phyloP scores from a whole-genome alignment of 495 filamentous ascomycete genomes.

The Aspergillus leporis region DNA sequence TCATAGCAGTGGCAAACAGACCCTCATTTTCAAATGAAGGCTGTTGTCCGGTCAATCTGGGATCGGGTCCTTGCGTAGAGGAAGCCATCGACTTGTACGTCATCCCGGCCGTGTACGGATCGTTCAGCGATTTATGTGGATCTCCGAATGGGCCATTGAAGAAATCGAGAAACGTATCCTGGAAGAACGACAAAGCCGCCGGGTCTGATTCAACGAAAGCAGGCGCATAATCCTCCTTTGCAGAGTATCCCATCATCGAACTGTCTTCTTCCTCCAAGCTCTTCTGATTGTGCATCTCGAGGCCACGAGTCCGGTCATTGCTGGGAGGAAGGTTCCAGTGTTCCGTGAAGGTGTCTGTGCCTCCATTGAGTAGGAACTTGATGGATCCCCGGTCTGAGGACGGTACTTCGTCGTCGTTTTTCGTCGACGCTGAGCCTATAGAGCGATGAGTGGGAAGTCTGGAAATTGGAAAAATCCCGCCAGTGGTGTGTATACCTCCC shows the following conservation, averaged over 20 bases:
- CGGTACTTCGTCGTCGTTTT: conserved; percentile 27
- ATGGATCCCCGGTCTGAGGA: conserved; percentile 48
- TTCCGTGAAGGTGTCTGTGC: conserved; percentile 48
- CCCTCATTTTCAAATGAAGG: conserved; percentile 36
- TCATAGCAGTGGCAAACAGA: conserved; percentile 37
- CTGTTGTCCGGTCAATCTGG: conserved; percentile 20
- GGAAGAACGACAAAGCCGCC: conserved; percentile 33
- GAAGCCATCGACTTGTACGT: conserved; percentile 19
- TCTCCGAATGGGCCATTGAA: conserved; percentile 45
- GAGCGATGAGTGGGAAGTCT: conserved; percentile 12
- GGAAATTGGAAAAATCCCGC: not conserved
- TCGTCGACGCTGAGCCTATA: conserved; percentile 23
- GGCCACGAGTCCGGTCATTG: conserved; percentile 37
- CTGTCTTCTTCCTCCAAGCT: conserved; percentile 25
- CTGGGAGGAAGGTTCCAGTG: conserved; percentile 43
- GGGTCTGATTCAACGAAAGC: conserved; percentile 30
- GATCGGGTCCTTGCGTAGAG: conserved; percentile 20
- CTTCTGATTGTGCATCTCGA: conserved; percentile 35
- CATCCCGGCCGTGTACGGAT: conserved; percentile 23
- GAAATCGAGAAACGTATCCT: conserved; percentile 43
- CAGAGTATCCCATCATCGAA: conserved; percentile 20
- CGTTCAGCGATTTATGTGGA: conserved; percentile 24
- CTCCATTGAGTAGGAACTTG: conserved; percentile 49
- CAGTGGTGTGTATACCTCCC: not conserved
- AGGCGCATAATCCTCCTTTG: conserved; percentile 22